Evolutionary conservation across 2,329 filamentous ascomycete genomes (phyloP), one percentile per base, ranked within the genome.

Genomic region (Penicillium sp.): DNA sequence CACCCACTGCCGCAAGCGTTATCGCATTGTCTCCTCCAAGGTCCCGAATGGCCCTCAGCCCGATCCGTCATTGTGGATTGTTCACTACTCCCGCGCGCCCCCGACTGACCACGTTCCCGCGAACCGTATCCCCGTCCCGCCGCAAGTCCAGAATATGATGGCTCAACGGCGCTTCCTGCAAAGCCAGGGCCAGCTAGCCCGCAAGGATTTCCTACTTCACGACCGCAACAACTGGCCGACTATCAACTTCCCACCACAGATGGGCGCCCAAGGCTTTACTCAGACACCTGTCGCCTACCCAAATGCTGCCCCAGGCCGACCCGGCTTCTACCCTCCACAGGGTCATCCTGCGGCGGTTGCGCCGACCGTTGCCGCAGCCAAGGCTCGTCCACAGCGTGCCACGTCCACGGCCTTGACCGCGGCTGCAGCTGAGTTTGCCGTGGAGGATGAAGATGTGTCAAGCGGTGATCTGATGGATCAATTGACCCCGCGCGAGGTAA

Each of bases 161-260:
- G 59, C 59, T 14, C 67, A 73, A 54, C 74, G 81, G n/a, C 68
- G 70, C 34, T 76, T 75, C 55, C 65, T 86, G 73, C 68, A 82
- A 85, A 67, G 77, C 39, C 85, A 87, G 50, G 91, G 89, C 5
- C 86, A 90, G 56, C 82, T 95, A 30, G 79, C 84, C 41, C 84
- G 88, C 54, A 94, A 95, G 60, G 89, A 96, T 57, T 97, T 97
- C 61, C 94, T 96, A 83, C 76, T 97, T 14, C 82, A 86, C 34
- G 93, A 97, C 66, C 81, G 87, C 27, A 78, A 81, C 50, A 94
- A 88, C 68, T 97, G 91, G 90, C 91, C 93, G 3, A 82, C 83
- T 16, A 84, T 97, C 44, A 80, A 80, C 30, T 80, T 87, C 48
- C 85, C 86, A 0, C 70, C 72, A 45, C 69, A 65, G 52, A 67